Base-by-base conservation (phyloP, 805 yeast species). In the Yamadazyma tumulicola region DNA sequence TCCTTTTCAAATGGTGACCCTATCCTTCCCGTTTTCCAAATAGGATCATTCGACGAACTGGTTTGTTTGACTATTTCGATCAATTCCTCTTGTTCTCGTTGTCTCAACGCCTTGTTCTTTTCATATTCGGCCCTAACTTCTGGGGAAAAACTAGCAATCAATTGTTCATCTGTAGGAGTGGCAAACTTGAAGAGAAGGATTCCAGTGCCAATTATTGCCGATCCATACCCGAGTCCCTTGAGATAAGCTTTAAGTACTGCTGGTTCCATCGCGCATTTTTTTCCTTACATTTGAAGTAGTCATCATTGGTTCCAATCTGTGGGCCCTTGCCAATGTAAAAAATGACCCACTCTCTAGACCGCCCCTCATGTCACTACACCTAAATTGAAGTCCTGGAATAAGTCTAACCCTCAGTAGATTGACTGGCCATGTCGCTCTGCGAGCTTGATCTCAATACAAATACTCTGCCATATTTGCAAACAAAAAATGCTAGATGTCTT, bases 151-250 rank as follows among this genome's bases (percentile, higher is more conserved):
- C 72, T 59, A 1, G 79, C 76, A 26, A 88, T 71, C 30, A 89
- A 58, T 51, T 89, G 75, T 48, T 87, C 95, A 45, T 85, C 95
- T 2, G 89, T 75, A 3, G 97, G 97, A 0, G 87, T 80, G 0
- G 89, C 77, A 56, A 76, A 84, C 43, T 79, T 82, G 62, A 62
- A 81, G 12, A 83, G 63, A 5, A 85, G 45, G 0, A 79, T 75
- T n/a, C 97, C 97, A 0, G 77, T 49, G 4, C 81, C 85, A 2
- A 85, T 65, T 13, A 87, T 76, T 13, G 77, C 72, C n/a, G 75
- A 75, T 7, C 94, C 88, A 9, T 68, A 68, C 18, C 71, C 67
- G 46, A 69, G 68, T 8, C 77, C 79, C 41, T 74, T 67, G 4
- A 73, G 63, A 12, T 24, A 24, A 6, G 8, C 14, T 24, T 83